Base-by-base conservation (phyloP, 2,329 filamentous ascomycete species). In the Neofusicoccum umdonicola region DNA sequence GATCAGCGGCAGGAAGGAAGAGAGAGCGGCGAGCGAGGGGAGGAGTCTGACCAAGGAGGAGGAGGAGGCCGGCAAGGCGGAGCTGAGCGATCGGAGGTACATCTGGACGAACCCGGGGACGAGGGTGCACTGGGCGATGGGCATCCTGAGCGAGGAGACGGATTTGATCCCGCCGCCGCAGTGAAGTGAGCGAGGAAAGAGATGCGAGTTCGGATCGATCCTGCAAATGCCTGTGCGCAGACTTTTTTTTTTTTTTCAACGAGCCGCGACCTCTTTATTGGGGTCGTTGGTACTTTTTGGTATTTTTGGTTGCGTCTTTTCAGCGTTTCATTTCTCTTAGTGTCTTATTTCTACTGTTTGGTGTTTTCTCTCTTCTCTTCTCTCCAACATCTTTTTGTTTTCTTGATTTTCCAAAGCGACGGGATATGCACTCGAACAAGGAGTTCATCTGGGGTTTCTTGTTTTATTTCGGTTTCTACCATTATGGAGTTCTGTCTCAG, bases 51-150 rank as follows among this genome's bases (percentile, higher is more conserved):
- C 39, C 11, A 19, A n/a, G 17, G 62, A 47, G 22, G 48, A 63
- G 19, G 62, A 54, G 13, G 48, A 47, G 27, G 50, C 50, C 9
- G 62, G 39, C 13, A 27, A 31, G 13, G 39, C 9, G 3, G 63
- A 65, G 22, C n/a, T 60, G 35, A 65, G 57, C 15, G 57, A 65
- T 48, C 56, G 56, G 6, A 48, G 64, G 11, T 62, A 54, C 12
- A 41, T 65, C 31, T 62, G 64, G 48, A 47, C 44, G 12, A 65
- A 65, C 37, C 64, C 64, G 8, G 57, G 41, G 1, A 62, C 58
- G 11, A 48, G 64, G 31, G 64, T 65, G 13, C 64, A 65, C 57
- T 65, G 64, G 64, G 64, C 64, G 3, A 54, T 65, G 56, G 64
- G 64, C 9, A 56, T 65, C 8, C 35, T 65, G 57, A 62, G 64